Conservation (phyloP, 768 basidiomycete genomes). For the Mycena polygramma region DNA sequence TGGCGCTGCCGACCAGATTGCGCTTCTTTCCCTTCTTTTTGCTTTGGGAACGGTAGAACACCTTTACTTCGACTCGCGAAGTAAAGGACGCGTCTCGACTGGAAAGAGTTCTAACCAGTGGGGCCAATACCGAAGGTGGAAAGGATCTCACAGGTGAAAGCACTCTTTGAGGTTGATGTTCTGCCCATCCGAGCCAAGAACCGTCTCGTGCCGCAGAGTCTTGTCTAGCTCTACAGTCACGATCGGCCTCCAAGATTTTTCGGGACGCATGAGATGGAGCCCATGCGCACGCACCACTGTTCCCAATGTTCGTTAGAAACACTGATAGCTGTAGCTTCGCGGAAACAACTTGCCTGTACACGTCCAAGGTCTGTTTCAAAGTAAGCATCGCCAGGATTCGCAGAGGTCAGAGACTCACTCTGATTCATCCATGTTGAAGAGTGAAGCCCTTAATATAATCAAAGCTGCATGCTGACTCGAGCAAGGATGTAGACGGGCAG, state of each 20-base stretch:
- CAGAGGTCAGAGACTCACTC: conserved; percentile 16
- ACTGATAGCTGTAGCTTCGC: no score
- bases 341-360: conserved; percentile 26
- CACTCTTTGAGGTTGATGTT: conserved; percentile 72
- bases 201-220: conserved; percentile 65
- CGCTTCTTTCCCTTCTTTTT: conserved; percentile 75
- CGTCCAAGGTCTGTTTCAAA: conserved; percentile 30
- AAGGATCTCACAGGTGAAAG: conserved; percentile 63
- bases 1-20: conserved; percentile 65
- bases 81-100: conserved; percentile 56
- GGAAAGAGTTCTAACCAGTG: background rate
- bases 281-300: conserved; percentile 60
- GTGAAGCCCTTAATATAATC: background rate
- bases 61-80: conserved; percentile 64
- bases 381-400: background rate
- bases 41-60: conserved; percentile 70
- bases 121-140: background rate
- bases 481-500: conserved; percentile 3
- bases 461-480: conserved; percentile 17
- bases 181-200: conserved; percentile 77
- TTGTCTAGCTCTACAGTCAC: conserved; percentile 69
- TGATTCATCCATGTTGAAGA: conserved; percentile 14
- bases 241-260: conserved; percentile 78
- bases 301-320: background rate
- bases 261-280: conserved; percentile 64